These are phyloP conservation scores for Phragmites australis DNA, from an alignment of 176 grass and related monocot species.

Conservation along the genomic window DNA sequence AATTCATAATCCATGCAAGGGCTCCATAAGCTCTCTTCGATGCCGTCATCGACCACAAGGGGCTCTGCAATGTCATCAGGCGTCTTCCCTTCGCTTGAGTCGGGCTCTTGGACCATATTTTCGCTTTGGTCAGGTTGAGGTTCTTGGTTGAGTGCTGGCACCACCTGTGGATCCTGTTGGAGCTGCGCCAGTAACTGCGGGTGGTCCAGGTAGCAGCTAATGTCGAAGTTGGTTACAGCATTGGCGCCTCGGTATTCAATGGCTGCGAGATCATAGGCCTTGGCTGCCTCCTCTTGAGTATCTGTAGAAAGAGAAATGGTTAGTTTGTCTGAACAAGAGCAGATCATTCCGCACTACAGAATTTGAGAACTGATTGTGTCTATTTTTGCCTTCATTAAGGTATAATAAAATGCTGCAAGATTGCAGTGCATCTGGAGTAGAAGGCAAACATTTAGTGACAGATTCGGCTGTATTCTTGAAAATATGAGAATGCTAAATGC, in stretches of 20 bases:
- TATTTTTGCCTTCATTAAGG: no score
- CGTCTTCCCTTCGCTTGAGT: not conserved
- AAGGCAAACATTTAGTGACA: slow-evolving; percentile 2
- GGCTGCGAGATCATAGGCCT: slow-evolving; percentile 97
- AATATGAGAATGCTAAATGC: not conserved
- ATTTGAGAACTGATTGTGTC: no score
- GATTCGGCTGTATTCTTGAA: not conserved
- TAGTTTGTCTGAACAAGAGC: not conserved
- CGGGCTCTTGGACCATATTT: slow-evolving; percentile 7
- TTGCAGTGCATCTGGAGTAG: not conserved
- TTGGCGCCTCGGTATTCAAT: slow-evolving; percentile 76
- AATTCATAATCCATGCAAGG: slow-evolving; percentile 52
- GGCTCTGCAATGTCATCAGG: not conserved
- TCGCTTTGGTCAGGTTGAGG: not conserved
- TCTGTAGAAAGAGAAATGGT: slow-evolving; percentile 41
- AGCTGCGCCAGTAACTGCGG: slow-evolving; percentile 38
- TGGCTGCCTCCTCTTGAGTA: slow-evolving; percentile 91
- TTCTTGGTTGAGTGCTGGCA: slow-evolving; percentile 41
- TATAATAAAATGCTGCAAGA: not conserved
- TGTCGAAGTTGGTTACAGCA: slow-evolving; percentile 85
- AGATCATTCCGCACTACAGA: no score
- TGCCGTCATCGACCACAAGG: not conserved
- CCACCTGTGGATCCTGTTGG: slow-evolving; percentile 40
- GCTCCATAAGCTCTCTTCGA: slow-evolving; percentile 50
- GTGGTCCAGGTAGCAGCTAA: slow-evolving; percentile 70